Percentiles rank a stretch among this genome's conserved stretches.
These are phyloP conservation scores for Phytophthora fragariaefolia DNA, from an alignment of 352 stramenopile genomes.

Conservation along the genomic window DNA sequence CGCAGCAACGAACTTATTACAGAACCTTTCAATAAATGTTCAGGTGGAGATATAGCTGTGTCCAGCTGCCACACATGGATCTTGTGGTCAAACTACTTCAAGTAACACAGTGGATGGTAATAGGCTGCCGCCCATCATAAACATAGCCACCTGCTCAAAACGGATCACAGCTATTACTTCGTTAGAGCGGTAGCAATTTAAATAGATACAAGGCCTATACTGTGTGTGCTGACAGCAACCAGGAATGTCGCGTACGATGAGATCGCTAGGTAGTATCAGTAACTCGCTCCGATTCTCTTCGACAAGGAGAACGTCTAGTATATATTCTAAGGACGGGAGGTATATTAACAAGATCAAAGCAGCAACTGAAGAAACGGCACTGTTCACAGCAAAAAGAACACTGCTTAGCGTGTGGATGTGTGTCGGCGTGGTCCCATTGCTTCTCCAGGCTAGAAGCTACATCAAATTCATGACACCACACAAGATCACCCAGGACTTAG, in stretches of 20 bases:
- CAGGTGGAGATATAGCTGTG: no score
- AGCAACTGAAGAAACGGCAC: constrained; percentile 15
- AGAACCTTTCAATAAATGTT: no score
- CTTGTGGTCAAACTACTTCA: no score
- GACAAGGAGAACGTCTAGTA: background rate
- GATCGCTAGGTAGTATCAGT: background rate
- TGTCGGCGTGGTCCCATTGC: constrained; percentile 8
- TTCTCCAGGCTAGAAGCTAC: constrained; percentile 19
- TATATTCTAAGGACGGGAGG: background rate
- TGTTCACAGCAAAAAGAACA: background rate
- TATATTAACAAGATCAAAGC: constrained; percentile 2
- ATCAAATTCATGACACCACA: constrained; percentile 13
- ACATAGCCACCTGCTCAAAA: background rate
- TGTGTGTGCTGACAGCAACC: background rate
- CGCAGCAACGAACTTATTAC: no score
- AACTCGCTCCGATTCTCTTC: background rate
- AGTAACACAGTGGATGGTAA: no score
- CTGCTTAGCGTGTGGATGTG: constrained; percentile 19
- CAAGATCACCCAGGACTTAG: constrained; percentile 6
- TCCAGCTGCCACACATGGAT: no score
- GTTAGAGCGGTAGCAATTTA: background rate
- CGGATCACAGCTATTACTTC: no score
- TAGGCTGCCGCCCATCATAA: background rate
- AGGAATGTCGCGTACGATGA: background rate
- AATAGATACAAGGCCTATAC: background rate